A percentile compares a stretch with the other conserved stretches of the same genome.
Evolutionary conservation across 164 flowering plant genomes (phyloP).

Genomic region (Kalanchoe fedtschenkoi): DNA sequence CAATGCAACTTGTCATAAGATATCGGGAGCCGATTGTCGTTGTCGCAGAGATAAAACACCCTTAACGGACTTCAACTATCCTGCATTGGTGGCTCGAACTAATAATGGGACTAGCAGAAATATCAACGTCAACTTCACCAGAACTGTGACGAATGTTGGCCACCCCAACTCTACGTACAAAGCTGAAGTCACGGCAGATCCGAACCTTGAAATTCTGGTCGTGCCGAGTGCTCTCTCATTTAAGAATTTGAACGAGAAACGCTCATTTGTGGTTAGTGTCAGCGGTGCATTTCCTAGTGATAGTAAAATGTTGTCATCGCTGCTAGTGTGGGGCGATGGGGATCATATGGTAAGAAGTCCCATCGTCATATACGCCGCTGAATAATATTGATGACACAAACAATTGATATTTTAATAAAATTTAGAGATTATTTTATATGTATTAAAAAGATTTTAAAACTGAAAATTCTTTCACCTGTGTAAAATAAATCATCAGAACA

Average conservation of each 20-base stretch:
- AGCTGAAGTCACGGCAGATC: neutral
- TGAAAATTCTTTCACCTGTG: too few species aligned
- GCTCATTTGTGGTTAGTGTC: conserved; percentile 24
- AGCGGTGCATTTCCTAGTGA: neutral
- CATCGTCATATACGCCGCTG: conserved; percentile 17
- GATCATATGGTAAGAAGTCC: conserved; percentile 25
- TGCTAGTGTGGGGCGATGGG: conserved; percentile 28
- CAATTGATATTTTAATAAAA: too few species aligned
- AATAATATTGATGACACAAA: too few species aligned
- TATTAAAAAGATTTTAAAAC: too few species aligned
- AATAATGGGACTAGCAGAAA: neutral
- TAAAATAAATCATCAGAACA: too few species aligned
- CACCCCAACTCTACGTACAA: neutral
- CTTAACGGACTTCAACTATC: neutral
- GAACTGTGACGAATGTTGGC: neutral
- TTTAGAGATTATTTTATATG: too few species aligned
- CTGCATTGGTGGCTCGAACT: neutral
- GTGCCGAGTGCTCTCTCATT: conserved; percentile 24
- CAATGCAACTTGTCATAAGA: neutral
- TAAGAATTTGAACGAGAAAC: conserved; percentile 19
- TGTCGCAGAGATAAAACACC: neutral
- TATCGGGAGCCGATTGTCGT: neutral
- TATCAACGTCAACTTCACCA: neutral
- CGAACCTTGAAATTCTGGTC: conserved; percentile 14
- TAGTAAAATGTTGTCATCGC: neutral